A percentile compares a stretch with the other conserved stretches of the same genome.
phyloP scores from a whole-genome alignment of 2,329 filamentous ascomycete species.

The Corinectria fuckeliana region DNA sequence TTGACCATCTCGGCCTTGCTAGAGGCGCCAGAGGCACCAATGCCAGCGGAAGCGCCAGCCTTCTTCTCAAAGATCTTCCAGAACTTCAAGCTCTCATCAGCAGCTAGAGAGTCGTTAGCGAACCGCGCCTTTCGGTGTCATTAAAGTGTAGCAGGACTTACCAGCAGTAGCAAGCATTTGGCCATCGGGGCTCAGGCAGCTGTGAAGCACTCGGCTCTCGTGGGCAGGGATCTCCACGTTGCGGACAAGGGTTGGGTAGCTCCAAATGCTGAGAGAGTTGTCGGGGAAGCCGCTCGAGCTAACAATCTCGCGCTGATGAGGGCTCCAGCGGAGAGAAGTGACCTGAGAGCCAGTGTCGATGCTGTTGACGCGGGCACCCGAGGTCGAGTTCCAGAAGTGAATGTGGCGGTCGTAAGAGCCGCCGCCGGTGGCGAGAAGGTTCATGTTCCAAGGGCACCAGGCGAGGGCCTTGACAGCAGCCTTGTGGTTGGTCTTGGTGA shows the following conservation, averaged over 20 bases:
- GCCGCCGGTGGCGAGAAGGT: conserved; percentile 94
- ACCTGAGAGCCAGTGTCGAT: conserved; percentile 99
- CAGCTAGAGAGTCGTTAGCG: conserved; percentile 58
- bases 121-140: too few species aligned
- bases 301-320: conserved; percentile 96
- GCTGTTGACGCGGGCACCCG: conserved; percentile 96
- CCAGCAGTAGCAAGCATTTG: conserved; percentile 96
- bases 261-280: conserved; percentile 99
- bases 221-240: conserved; percentile 98
- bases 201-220: conserved; percentile 95
- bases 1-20: conserved; percentile 87
- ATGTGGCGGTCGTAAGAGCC: conserved; percentile 97
- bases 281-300: conserved; percentile 98
- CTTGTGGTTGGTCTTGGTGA: conserved; percentile 99
- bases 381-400: conserved; percentile 99
- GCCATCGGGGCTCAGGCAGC: conserved; percentile 93
- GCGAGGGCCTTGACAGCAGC: conserved; percentile 97
- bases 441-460: conserved; percentile 99
- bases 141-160: conserved; percentile 46
- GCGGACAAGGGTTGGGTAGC: conserved; percentile 95
- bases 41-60: conserved; percentile 72
- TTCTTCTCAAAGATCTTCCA: conserved; percentile 99
- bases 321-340: conserved; percentile 94
- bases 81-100: conserved; percentile 98
- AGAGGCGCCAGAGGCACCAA: conserved; percentile 70